These are phyloP conservation scores for Nigrospora osmanthi DNA, from an alignment of 2,329 filamentous ascomycete species.

Conservation along the genomic window DNA sequence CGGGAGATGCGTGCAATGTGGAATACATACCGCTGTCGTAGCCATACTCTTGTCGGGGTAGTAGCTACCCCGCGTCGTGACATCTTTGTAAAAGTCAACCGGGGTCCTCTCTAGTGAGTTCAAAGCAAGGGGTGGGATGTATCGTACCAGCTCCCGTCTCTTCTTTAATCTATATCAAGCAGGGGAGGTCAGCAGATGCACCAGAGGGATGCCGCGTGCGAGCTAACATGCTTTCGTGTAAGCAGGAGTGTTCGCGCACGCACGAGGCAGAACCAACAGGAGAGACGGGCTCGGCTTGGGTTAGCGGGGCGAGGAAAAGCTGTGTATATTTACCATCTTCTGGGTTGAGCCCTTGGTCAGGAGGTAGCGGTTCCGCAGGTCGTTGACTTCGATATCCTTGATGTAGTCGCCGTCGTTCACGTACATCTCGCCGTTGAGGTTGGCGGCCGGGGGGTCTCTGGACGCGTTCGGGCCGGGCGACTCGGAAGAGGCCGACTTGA, in stretches of 20 bases:
- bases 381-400: constrained; percentile 98
- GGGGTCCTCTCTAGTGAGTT: constrained; percentile 41
- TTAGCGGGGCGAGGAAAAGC: constrained; percentile 35
- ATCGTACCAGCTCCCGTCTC: constrained; percentile 99
- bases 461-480: constrained; percentile 28
- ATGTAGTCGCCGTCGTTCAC: constrained; percentile 96
- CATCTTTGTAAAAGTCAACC: constrained; percentile 71
- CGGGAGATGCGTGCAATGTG: not conserved
- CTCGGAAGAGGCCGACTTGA: constrained; percentile 49
- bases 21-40: constrained; percentile 68
- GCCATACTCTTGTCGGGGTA: constrained; percentile 98
- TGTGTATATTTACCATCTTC: constrained; percentile 93
- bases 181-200: constrained; percentile 89
- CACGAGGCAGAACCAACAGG: constrained; percentile 25
- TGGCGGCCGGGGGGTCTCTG: constrained; percentile 31
- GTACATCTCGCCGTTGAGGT: constrained; percentile 82
- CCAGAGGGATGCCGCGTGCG: constrained; percentile 56
- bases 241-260: constrained; percentile 59
- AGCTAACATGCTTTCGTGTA: constrained; percentile 62
- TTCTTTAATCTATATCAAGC: constrained; percentile 98
- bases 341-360: constrained; percentile 95
- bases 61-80: constrained; percentile 94
- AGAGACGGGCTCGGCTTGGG: constrained; percentile 24
- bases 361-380: constrained; percentile 91
- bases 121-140: constrained; percentile 38